Percentiles rank a stretch among this genome's conserved stretches.
phyloP scores from a whole-genome alignment of 176 grass and related monocot genomes.

The Triticum aestivum region DNA sequence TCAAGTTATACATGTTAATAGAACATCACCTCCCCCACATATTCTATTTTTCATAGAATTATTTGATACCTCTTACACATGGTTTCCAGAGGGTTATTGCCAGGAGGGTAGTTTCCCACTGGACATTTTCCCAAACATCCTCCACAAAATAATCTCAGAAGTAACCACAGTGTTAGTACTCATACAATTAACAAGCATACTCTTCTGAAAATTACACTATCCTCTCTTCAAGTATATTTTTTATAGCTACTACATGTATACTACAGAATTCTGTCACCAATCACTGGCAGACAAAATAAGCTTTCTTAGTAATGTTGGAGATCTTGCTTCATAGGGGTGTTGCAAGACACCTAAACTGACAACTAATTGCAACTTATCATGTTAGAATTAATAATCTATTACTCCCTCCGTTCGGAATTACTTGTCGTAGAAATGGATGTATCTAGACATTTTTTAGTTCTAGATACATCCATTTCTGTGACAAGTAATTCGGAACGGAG shows the following conservation, averaged over 20 bases:
- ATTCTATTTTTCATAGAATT: not conserved
- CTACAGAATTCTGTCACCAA: not conserved
- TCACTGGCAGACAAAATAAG: not conserved
- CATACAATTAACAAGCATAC: not conserved
- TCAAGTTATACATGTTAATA: not conserved
- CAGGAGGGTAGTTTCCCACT: not conserved
- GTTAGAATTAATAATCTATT: not conserved
- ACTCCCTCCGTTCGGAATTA: not conserved
- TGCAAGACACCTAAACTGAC: slow-evolving; percentile 4
- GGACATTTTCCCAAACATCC: not conserved
- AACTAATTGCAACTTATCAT: not conserved
- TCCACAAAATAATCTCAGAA: not conserved
- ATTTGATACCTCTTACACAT: not conserved
- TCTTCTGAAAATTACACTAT: not conserved
- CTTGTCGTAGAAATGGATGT: no score
- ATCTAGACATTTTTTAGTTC: no score
- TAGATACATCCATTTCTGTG: no score
- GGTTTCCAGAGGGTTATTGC: not conserved
- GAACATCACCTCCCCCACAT: not conserved
- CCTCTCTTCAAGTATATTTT: not conserved
- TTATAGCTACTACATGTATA: slow-evolving; percentile 3
- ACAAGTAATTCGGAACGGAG: no score
- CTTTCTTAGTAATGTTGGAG: not conserved
- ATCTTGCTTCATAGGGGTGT: not conserved
- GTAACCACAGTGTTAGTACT: not conserved